Evolutionary conservation across 805 yeast genomes (phyloP), one percentile per base, ranked within the genome.

Genomic region (Scheffersomyces coipomensis): DNA sequence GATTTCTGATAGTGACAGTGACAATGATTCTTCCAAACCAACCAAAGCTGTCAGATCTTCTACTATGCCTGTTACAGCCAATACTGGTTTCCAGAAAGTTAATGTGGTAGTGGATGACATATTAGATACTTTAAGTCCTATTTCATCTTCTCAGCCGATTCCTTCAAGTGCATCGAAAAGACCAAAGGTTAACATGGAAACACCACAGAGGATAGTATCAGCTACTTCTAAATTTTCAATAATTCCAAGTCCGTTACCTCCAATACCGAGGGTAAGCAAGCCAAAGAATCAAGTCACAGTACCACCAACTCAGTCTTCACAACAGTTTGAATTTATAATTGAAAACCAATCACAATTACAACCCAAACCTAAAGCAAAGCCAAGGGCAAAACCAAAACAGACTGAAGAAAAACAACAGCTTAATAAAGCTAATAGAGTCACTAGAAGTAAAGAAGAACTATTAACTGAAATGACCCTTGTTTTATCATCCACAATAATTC

Each of bases 391-490:
- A 40, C 38, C 30, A 5, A 27, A 27, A 5, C 6, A 7, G 6
- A 18, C n/a, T 27, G 35, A 21, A 12, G n/a, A n/a, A n/a, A n/a
- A 50, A 16, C 64, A 64, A 32, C 64, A 65, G 18, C 48, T 70
- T 35, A 55, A 52, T 5, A 63, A 56, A 9, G 72, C 61, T 6
- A 70, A 70, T 40, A 60, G 48, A 39, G 60, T 55, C 3, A 55
- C 55, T 2, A 56, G 79, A 36, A 58, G 71, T 17, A 79, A 74
- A 49, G 78, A 70, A 6, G 82, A 78, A 25, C 58, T 81, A 3
- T 52, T 78, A 21, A 45, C 61, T 2, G 79, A 77, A 41, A 78
- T 83, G 71, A 60, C 66, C 4, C 43, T 81, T 0, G 64, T 64
- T 12, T 50, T 77, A 15, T 70, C 83, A 1, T 34, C 35, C 4